Evolutionary conservation across 495 filamentous ascomycete species (phyloP).

Genomic region (Eremomyces bilateralis): DNA sequence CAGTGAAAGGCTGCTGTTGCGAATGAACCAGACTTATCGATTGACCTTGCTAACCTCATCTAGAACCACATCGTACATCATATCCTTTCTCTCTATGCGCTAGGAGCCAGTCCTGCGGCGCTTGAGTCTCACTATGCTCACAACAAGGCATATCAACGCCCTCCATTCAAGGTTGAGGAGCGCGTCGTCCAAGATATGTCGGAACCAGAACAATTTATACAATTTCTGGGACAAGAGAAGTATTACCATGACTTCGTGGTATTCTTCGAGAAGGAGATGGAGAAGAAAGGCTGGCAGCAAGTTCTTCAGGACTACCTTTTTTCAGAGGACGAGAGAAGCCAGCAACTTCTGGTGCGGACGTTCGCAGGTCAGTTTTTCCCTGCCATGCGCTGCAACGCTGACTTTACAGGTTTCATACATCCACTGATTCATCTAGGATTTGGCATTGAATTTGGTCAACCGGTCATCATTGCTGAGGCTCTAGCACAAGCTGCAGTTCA

Average conservation of each 20-base stretch:
- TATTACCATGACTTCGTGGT: slow-evolving; percentile 46
- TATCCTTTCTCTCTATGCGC: slow-evolving; percentile 50
- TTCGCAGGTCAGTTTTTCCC: slow-evolving; percentile 25
- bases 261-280: slow-evolving; percentile 55
- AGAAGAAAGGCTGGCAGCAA: slow-evolving; percentile 30
- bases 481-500: slow-evolving; percentile 56
- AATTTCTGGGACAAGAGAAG: slow-evolving; percentile 27
- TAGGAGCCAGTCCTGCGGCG: slow-evolving; percentile 36
- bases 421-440: slow-evolving; percentile 73
- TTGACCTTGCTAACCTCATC: slow-evolving; percentile 2
- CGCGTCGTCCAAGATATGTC: slow-evolving; percentile 28
- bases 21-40: neutral
- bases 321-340: slow-evolving; percentile 31
- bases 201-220: slow-evolving; percentile 27
- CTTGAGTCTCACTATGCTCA: slow-evolving; percentile 35
- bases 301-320: slow-evolving; percentile 48
- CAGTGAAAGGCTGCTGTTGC: too few relatives aligned
- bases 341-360: slow-evolving; percentile 37
- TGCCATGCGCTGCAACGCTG: neutral
- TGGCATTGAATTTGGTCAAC: slow-evolving; percentile 59
- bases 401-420: slow-evolving; percentile 49
- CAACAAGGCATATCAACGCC: slow-evolving; percentile 41
- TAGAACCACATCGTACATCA: slow-evolving; percentile 49
- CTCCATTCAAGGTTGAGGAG: slow-evolving; percentile 19
- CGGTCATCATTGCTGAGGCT: slow-evolving; percentile 60